phyloP scores from a whole-genome alignment of 140 eudicot genomes.

The Oenanthe javanica region DNA sequence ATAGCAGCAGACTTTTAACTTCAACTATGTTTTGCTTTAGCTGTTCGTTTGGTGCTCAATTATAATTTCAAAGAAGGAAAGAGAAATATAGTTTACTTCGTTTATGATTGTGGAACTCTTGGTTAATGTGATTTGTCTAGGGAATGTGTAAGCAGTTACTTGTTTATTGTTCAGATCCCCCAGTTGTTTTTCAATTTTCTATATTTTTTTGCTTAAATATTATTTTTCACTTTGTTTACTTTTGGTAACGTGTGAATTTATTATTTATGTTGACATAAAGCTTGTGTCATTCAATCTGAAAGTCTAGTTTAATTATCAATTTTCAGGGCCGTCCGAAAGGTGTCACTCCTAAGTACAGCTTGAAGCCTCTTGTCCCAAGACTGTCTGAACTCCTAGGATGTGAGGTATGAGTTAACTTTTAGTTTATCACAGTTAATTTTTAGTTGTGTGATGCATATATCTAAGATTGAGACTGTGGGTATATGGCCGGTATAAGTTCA shows the following conservation, averaged over 20 bases:
- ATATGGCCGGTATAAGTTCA: background rate
- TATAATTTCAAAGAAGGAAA: background rate
- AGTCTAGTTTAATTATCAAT: background rate
- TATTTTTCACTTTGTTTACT: background rate
- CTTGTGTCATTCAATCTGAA: background rate
- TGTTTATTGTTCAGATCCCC: background rate
- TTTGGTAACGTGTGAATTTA: background rate
- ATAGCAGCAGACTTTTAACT: background rate
- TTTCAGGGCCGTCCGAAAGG: conserved; percentile 84
- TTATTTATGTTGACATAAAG: background rate
- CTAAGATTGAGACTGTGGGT: background rate
- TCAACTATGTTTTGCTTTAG: background rate
- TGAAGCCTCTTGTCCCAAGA: conserved; percentile 78
- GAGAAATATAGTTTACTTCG: background rate
- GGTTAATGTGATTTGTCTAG: background rate
- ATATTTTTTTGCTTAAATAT: background rate
- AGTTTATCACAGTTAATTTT: background rate
- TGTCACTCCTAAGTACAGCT: conserved; percentile 79
- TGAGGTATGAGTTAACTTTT: conserved; percentile 36
- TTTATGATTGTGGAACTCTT: background rate
- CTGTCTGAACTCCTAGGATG: conserved; percentile 74
- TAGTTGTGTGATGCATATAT: background rate
- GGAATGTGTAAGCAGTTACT: background rate
- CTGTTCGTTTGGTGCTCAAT: background rate
- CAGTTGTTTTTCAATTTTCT: background rate